Base-by-base conservation (phyloP, 768 basidiomycete genomes). In the Tubosaeta sp. region DNA sequence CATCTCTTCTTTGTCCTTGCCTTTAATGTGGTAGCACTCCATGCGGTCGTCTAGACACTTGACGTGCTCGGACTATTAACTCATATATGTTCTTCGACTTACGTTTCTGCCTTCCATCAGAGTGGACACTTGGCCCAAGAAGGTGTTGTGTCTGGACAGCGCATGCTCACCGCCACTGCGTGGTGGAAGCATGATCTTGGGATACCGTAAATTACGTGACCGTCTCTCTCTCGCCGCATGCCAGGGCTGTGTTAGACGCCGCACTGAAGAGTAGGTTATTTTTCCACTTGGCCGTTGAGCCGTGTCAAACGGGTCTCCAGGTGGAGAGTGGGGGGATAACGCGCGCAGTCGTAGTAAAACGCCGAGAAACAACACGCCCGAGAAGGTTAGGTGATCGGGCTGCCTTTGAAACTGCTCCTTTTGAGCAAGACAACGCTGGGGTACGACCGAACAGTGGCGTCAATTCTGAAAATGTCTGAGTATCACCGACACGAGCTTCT, bases 111-210 rank as follows among this genome's bases (percentile, higher is more conserved):
- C 48, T 43, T 56, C 59, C 49, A 13, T 51, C 29, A 32, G 52
- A 26, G 43, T 43, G 54, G 46, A 38, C 43, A 52, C 43, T 6
- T 48, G 43, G 39, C 31, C 37, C 38, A 16, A 43, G 43, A 43
- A 33, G 31, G 27, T 17, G 39, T 35, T 55, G 3, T 46, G 53
- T 48, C 56, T 50, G 46, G 52, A 47, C 43, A 46, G 43, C 42
- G 22, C 59, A 56, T 60, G 57, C 60, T 65, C 65, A 66, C 42
- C 57, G 63, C 65, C 65, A 68, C 65, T 63, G 59, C 66, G 25
- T 65, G 65, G 55, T 58, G 43, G 46, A 54, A 45, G 61, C 65
- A 58, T 57, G 65, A 65, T 61, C 35, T 34, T 58, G 65, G 65
- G 35, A 66, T 67, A 55, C 54, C 65, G 65, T 66, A 55, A 53